Base-by-base conservation (phyloP, 2,329 filamentous ascomycete species). In the Fusarium udum region DNA sequence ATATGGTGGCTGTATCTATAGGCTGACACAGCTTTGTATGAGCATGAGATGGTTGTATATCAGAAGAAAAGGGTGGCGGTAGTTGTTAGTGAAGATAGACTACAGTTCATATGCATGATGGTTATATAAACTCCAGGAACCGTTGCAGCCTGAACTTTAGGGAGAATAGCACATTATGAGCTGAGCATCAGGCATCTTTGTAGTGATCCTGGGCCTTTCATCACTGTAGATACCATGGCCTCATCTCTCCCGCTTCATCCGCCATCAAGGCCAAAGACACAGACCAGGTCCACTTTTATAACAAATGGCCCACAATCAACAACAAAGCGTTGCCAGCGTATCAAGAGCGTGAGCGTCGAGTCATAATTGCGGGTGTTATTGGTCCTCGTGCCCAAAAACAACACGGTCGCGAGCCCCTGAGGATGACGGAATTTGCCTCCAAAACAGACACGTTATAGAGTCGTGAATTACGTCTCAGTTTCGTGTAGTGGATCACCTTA, bases 291-390 rank as follows among this genome's bases (percentile, higher is more conserved):
- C 71, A 67, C 58, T 26, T 56, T 52, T 36, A 22, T 40, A 51
- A 49, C 32, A 57, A 51, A 40, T 64, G 42, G 64, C 40, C 71
- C 70, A 57, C 57, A 40, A 37, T 51, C 61, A 69, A 64, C 52
- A 58, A 58, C 48, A 64, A 69, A 70, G 53, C 45, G 42, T 48
- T 56, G 71, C 61, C 67, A 74, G 45, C 71, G 61, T 71, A 73
- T 71, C 70, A 73, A 52, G 39, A 51, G 31, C 64, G 57, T 56
- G 66, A 68, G 52, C 46, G 28, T 52, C 57, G 65, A 73, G 55
- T 71, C 67, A 53, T 48, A 46, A 34, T 58, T 48, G 67, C 67
- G 52, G 52, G 40, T 67, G 40, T 71, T 65, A 70, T 70, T 71
- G 67, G 55, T 31, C 46, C 43, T 69, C 16, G 8, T n/a, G 31